A percentile compares a stretch with the other conserved stretches of the same genome.
phyloP scores from a whole-genome alignment of 2,329 filamentous ascomycete species.

The Ilyonectria robusta region DNA sequence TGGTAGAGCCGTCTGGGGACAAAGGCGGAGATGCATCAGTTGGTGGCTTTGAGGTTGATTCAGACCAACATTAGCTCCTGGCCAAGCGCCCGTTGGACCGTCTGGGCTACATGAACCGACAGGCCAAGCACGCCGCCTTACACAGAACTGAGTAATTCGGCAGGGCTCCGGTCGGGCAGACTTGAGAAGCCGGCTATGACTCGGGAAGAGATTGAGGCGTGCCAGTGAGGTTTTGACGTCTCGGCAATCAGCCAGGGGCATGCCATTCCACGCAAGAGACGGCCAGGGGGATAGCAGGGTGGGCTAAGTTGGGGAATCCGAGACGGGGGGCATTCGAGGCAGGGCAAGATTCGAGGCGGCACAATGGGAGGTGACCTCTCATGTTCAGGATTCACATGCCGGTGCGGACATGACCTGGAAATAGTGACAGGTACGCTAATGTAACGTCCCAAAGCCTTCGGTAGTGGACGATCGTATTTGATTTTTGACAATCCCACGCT shows the following conservation, averaged over 20 bases:
- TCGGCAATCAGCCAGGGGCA: constrained; percentile 15
- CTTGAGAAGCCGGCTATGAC: constrained; percentile 1
- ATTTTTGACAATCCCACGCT: constrained; percentile 9
- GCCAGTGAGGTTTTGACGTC: constrained; percentile 4
- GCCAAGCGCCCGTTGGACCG: constrained; percentile 17
- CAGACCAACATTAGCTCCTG: constrained; percentile 9
- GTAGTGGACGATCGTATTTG: neutral
- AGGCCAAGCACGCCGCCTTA: constrained; percentile 2
- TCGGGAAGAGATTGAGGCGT: constrained; percentile 16
- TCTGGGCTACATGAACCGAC: constrained; percentile 21
- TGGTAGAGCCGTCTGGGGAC: neutral
- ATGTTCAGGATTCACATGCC: constrained; percentile 2
- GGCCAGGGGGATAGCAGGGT: neutral
- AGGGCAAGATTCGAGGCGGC: constrained; percentile 5
- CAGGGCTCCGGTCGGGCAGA: neutral
- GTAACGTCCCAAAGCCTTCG: constrained; percentile 17
- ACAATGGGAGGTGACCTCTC: constrained; percentile 14
- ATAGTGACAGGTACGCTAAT: constrained; percentile 11
- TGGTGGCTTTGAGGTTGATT: constrained; percentile 3
- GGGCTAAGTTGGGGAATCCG: constrained; percentile 4
- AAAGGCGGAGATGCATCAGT: constrained; percentile 1
- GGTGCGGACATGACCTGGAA: constrained; percentile 6
- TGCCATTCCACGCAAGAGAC: neutral
- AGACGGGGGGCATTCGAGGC: neutral
- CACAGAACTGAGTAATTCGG: neutral